phyloP scores from a whole-genome alignment of 805 yeast genomes.

The Gaillardinia entomophila region DNA sequence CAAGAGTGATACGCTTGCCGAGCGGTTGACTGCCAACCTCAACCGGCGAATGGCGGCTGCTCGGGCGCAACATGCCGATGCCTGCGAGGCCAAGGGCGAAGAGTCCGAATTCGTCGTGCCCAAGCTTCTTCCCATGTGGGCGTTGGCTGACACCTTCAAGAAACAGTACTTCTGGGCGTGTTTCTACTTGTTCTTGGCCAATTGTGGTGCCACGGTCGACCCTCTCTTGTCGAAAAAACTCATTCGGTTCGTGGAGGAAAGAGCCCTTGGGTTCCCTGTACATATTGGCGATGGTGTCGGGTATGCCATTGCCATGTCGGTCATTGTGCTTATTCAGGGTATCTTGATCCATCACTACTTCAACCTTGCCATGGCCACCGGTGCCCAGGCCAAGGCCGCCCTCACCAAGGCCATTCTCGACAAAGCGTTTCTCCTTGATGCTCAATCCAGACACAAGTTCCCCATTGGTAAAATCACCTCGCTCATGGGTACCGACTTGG shows the following conservation, averaged over 20 bases:
- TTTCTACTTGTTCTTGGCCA: slow-evolving; percentile 18
- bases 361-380: slow-evolving; percentile 54
- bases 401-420: slow-evolving; percentile 64
- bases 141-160: slow-evolving; percentile 24
- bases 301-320: slow-evolving; percentile 33
- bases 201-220: slow-evolving; percentile 18
- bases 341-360: slow-evolving; percentile 53
- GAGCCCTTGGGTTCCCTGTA: slow-evolving; percentile 17
- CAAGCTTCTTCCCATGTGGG: slow-evolving; percentile 8
- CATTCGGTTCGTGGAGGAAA: slow-evolving; percentile 27
- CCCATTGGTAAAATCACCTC: slow-evolving; percentile 72
- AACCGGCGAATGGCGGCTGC: too few species aligned
- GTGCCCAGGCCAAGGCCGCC: slow-evolving; percentile 66
- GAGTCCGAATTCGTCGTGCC: slow-evolving; percentile 24
- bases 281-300: slow-evolving; percentile 34
- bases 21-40: neutral
- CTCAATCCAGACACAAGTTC: slow-evolving; percentile 50
- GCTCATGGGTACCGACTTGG: slow-evolving; percentile 73
- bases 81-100: too few species aligned
- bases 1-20: neutral
- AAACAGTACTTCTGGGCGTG: slow-evolving; percentile 20
- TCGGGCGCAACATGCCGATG: too few species aligned
- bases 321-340: slow-evolving; percentile 19
- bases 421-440: slow-evolving; percentile 60
- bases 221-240: slow-evolving; percentile 35